Percentiles rank a stretch among this genome's conserved stretches.
These are phyloP conservation scores for Entomortierella lignicola DNA, from an alignment of 192 early-diverging fungal species.

Conservation along the genomic window DNA sequence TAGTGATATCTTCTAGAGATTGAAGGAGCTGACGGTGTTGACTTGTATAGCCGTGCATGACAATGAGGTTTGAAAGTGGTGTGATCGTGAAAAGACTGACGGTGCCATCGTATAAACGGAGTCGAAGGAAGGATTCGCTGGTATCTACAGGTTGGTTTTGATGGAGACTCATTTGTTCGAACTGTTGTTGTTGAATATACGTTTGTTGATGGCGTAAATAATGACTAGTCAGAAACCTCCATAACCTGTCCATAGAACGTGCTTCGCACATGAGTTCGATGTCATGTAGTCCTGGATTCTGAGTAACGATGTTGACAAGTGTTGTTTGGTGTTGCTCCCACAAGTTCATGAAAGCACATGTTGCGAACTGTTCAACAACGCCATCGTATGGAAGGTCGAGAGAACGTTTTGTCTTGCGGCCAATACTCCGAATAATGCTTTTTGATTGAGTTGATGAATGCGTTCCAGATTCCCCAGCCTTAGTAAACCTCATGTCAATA, in stretches of 20 bases:
- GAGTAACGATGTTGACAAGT: neutral
- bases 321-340: conserved; percentile 13
- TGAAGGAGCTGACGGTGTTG: conserved; percentile 9
- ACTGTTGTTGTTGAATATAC: conserved; percentile 1
- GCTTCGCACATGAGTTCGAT: conserved; percentile 33
- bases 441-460: too few relatives aligned
- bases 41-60: conserved; percentile 13
- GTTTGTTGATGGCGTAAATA: conserved; percentile 1
- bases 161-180: neutral
- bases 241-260: conserved; percentile 10
- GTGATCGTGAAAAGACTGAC: conserved; percentile 10
- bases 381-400: conserved; percentile 2
- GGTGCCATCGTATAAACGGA: conserved; percentile 6
- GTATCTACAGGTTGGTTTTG: neutral
- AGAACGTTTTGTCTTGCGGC: conserved; percentile 5
- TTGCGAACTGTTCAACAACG: conserved; percentile 12
- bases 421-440: neutral
- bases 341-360: conserved; percentile 5
- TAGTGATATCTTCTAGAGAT: conserved; percentile 11
- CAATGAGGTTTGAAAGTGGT: neutral
- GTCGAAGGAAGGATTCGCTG: neutral
- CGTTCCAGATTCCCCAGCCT: too few relatives aligned
- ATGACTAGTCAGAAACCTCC: conserved; percentile 13
- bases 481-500: conserved; percentile 12
- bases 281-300: conserved; percentile 1